Percentiles rank a stretch among this genome's conserved stretches.
Conservation (phyloP, 768 basidiomycete species). For the Hirschioporus abietinus region DNA sequence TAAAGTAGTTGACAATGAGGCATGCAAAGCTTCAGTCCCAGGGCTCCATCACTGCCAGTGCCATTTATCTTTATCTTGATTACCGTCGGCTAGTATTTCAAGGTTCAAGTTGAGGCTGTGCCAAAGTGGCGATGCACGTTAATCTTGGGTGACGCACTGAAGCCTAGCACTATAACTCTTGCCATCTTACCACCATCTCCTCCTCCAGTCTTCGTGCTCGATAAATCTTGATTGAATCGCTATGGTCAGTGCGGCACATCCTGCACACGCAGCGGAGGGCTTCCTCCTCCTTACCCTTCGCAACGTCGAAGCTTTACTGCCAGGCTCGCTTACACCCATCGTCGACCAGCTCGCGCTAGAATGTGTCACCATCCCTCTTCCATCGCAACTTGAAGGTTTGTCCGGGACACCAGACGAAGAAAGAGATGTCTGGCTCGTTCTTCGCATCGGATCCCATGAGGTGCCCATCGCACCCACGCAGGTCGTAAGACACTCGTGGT, state of each 20-base stretch:
- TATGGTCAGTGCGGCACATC: not conserved
- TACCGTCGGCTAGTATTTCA: too few relatives aligned
- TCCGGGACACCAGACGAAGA: slow-evolving; percentile 26
- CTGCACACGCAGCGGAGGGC: slow-evolving; percentile 31
- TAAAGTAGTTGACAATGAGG: not conserved
- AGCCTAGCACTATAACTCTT: not conserved
- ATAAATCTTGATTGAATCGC: not conserved
- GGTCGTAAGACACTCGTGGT: slow-evolving; percentile 33
- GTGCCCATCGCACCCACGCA: slow-evolving; percentile 55
- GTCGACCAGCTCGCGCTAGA: slow-evolving; percentile 50
- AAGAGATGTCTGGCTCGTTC: slow-evolving; percentile 61
- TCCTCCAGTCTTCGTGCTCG: not conserved
- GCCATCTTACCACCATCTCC: not conserved
- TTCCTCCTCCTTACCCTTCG: slow-evolving; percentile 52
- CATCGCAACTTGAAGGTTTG: slow-evolving; percentile 21
- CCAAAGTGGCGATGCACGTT: not conserved
- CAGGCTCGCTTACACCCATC: slow-evolving; percentile 24
- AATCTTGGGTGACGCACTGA: not conserved
- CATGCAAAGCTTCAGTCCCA: too few relatives aligned
- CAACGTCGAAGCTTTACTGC: slow-evolving; percentile 33
- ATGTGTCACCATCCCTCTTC: slow-evolving; percentile 50
- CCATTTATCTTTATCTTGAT: too few relatives aligned
- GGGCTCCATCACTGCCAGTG: too few relatives aligned
- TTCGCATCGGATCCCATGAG: slow-evolving; percentile 52
- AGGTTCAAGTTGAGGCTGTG: too few relatives aligned